Evolutionary conservation across 2,329 filamentous ascomycete genomes (phyloP).

Genomic region (Claviceps pusilla): DNA sequence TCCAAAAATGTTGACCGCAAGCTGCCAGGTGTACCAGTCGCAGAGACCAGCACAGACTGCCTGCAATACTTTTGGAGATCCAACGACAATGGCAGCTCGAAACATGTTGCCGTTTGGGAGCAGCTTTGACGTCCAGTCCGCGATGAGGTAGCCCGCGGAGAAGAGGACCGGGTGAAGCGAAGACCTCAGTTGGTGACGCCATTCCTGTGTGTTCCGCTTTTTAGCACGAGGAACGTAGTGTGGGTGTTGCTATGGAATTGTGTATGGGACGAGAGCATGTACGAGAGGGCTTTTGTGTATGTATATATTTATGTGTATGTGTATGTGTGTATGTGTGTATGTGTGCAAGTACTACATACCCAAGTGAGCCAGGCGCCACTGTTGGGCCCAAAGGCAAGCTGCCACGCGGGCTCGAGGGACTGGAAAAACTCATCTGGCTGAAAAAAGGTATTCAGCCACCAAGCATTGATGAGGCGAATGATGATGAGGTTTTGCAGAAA

Average conservation of each 20-base stretch:
- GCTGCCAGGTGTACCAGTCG: conserved; percentile 79
- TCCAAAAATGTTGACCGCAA: conserved; percentile 63
- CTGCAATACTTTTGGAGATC: conserved; percentile 61
- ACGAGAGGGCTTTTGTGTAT: no score
- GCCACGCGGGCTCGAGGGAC: conserved; percentile 86
- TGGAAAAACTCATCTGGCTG: conserved; percentile 98
- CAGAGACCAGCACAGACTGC: conserved; percentile 60
- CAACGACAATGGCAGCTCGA: conserved; percentile 52
- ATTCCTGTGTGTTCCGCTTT: conserved; percentile 52
- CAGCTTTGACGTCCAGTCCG: conserved; percentile 39
- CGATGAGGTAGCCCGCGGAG: conserved; percentile 53
- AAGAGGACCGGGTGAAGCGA: conserved; percentile 86
- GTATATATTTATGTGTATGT: no score
- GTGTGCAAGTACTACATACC: conserved; percentile 39
- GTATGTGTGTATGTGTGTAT: no score
- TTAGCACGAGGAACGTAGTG: not conserved
- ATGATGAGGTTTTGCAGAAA: conserved; percentile 34
- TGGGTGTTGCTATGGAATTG: not conserved
- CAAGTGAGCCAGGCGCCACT: conserved; percentile 90
- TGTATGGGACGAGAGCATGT: no score
- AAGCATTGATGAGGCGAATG: conserved; percentile 66
- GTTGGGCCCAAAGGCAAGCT: conserved; percentile 60
- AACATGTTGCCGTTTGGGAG: conserved; percentile 38
- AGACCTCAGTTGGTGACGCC: conserved; percentile 72
- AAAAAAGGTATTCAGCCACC: conserved; percentile 77